A percentile compares a stretch with the other conserved stretches of the same genome.
These are phyloP conservation scores for Aspergillus pseudoterreus DNA, from an alignment of 2,329 filamentous ascomycete genomes.

Conservation along the genomic window DNA sequence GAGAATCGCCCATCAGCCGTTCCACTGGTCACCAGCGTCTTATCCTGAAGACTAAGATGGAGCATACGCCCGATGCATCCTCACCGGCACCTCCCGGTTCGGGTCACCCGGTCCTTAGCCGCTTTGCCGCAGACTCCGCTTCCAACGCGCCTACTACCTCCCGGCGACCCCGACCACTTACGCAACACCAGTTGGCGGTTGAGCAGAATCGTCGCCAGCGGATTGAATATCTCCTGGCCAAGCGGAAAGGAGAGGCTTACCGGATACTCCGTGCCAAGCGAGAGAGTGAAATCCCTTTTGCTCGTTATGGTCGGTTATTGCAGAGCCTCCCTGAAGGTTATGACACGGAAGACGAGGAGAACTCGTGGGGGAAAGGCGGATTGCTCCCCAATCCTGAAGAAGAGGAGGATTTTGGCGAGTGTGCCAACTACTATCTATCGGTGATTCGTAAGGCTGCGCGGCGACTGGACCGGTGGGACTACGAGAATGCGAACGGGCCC, in stretches of 20 bases:
- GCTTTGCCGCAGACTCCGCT: conserved; percentile 35
- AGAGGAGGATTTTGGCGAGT: conserved; percentile 47
- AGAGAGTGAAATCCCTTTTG: conserved; percentile 37
- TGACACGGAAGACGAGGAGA: conserved; percentile 45
- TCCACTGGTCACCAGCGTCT: conserved; percentile 38
- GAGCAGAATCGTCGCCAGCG: conserved; percentile 48
- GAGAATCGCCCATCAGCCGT: conserved; percentile 34
- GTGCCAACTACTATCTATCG: conserved; percentile 43
- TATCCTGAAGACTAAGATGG: conserved; percentile 43
- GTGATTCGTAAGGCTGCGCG: conserved; percentile 41
- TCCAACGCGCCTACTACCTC: conserved; percentile 25
- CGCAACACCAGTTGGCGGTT: conserved; percentile 48
- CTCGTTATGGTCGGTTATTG: conserved; percentile 40
- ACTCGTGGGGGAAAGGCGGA: conserved; percentile 42
- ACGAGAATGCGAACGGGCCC: conserved; percentile 38
- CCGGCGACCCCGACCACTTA: conserved; percentile 46
- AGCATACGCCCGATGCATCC: conserved; percentile 38
- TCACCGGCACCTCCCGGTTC: conserved; percentile 44
- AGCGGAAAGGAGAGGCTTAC: conserved; percentile 38
- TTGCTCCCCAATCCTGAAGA: conserved; percentile 39
- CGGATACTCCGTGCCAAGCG: conserved; percentile 36
- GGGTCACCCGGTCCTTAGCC: conserved; percentile 40
- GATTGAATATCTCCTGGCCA: conserved; percentile 45
- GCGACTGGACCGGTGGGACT: conserved; percentile 45
- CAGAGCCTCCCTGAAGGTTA: conserved; percentile 42